Base-by-base conservation (phyloP, 805 yeast species). In the Hanseniaspora guilliermondii region DNA sequence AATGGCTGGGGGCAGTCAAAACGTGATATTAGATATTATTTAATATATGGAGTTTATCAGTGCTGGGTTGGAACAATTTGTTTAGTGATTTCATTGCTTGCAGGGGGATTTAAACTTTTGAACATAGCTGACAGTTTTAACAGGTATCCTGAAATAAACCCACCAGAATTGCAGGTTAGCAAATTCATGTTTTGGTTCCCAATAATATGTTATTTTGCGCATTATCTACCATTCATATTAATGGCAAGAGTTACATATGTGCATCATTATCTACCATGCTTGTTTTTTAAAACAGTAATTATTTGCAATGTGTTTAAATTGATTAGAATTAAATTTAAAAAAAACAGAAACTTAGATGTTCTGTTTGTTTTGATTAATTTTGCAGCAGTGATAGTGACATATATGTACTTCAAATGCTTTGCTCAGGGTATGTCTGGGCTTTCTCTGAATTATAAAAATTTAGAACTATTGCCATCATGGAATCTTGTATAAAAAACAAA, bases 231-330 rank as follows among this genome's bases (percentile, higher is more conserved):
- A 35, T 91, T 91, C 70, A 78, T 84, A 33, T 70, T 87, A 57
- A 91, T 91, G 98, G 88, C 94, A 12, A 85, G 98, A 73, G 97
- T 93, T 56, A 88, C 95, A 2, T 91, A 93, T 67, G 93, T 91
- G 35, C 98, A 91, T 70, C 98, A 91, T 68, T 91, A 91, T 69
- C 78, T 88, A 60, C 98, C 98, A 14, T 96, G 97, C 1, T 76
- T 89, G 59, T 91, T 85, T 70, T 91, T 91, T 72, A 97, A 97
- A 49, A 83, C 88, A 73, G 72, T 89, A 59, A 82, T 87, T 16
- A 65, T 70, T 63, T 71, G 69, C 25, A 64, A 64, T 61, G 56
- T 63, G 35, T 56, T 69, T 39, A 69, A 65, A 12, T 42, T 52
- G 19, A 21, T 52, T 16, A 44, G 45, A 36, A 19, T 36, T n/a